Conservation (phyloP, 768 basidiomycete genomes). For the Lentinula aciculospora region DNA sequence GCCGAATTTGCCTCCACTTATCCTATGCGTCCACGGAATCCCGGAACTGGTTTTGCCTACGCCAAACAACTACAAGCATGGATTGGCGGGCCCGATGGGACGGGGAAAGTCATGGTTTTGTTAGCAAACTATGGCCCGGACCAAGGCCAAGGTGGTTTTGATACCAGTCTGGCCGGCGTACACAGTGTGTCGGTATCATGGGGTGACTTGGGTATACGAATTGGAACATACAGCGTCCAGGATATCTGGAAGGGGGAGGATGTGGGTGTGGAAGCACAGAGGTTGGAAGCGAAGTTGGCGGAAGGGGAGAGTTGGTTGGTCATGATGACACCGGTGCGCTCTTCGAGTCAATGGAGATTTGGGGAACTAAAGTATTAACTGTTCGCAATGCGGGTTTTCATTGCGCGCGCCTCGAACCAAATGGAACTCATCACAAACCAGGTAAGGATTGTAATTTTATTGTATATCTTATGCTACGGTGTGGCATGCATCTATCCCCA, state of each 20-base stretch:
- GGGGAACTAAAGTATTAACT: not conserved
- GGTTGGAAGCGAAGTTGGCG: constrained; percentile 1
- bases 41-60: not conserved
- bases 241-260: constrained; percentile 6
- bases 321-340: not conserved
- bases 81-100: constrained; percentile 5
- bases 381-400: not conserved
- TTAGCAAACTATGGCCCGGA: constrained; percentile 8
- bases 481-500: no score
- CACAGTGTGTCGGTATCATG: constrained; percentile 2
- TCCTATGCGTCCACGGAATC: constrained; percentile 6
- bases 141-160: constrained; percentile 6
- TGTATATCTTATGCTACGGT: no score
- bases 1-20: constrained; percentile 1
- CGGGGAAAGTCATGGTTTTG: constrained; percentile 2
- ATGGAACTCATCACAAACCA: not conserved
- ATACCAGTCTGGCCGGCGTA: not conserved
- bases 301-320: constrained; percentile 7
- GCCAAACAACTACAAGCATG: constrained; percentile 7
- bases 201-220: constrained; percentile 1
- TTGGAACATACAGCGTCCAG: not conserved
- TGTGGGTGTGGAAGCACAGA: not conserved
- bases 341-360: not conserved
- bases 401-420: not conserved
- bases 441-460: not conserved